Evolutionary conservation across 192 early-diverging fungal genomes (phyloP), one percentile per base, ranked within the genome.

Genomic region (Backusella macrospora): DNA sequence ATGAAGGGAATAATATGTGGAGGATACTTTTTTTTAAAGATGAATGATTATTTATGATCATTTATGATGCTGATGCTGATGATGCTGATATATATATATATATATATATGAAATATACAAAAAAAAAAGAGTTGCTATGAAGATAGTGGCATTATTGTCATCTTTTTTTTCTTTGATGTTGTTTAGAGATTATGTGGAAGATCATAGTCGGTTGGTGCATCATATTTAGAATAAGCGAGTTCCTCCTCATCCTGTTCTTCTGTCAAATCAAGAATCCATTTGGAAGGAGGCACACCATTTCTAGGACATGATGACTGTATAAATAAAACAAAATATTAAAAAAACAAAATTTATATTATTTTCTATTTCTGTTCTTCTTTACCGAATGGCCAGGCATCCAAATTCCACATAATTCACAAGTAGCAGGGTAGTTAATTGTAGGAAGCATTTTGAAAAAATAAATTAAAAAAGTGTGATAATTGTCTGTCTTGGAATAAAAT

Each of bases 381-480:
- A 77, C 76, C 63, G 65, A n/a, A 47, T 77, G 76, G 39, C 21
- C 8, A 34, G 76, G 76, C 6, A 77, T 6, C 76, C 76, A 77
- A 37, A 39, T 3, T 44, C 70, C 70, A 8, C 76, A 77, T 12
- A 77, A 69, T 67, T 77, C 76, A 62, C 76, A 77, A 29, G 76
- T 77, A 59, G 76, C 76, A 26, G 76, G 52, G 21, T 21, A 59
- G 13, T 59, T 59, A 23, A 29, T 59, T 8, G 52, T 59, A 26
- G 52, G 21, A 12, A 59, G 52, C 52, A 59, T 59, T 8, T 59
- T 59, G 52, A 23, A 59, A 26, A 59, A 59, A 59, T 18, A 59
- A 59, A 59, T 12, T 29, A 23, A 2, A 59, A 59, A 34, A 34
- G 29, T 34, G 29, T 34, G 29, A 34, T 34, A 34, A 34, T 34